Base-by-base conservation (phyloP, 1,284 basidiomycete genomes). In the Takashimella tepidaria region DNA sequence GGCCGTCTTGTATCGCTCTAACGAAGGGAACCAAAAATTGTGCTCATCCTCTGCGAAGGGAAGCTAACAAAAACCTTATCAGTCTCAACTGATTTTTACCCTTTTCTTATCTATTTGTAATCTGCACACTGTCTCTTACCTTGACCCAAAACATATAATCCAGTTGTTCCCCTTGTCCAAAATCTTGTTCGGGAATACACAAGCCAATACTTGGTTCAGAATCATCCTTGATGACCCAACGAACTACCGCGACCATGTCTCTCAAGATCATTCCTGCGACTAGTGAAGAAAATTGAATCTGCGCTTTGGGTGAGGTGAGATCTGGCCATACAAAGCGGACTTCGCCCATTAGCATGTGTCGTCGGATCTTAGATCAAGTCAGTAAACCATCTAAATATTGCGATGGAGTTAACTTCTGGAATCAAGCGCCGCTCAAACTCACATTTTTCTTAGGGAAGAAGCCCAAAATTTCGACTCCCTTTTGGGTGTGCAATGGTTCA, bases 31-130 rank as follows among this genome's bases (percentile, higher is more conserved):
- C 10, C 83, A 85, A 71, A 91, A 92, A 58, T 84, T 86, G 56
- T 90, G 83, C 50, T 93, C 79, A 65, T 98, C 95, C 67, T 98
- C 92, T 3, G 91, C 89, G 67, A 97, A 98, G 0, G 95, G 95
- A 79, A 96, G 84, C 87, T 93, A 5, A 58, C 31, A 46, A 54
- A 51, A 50, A 40, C 44, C 45, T 27, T 50, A 45, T 44, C n/a
- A 37, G 31, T 37, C 31, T 37, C 31, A 24, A 46, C 24, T n/a
- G n/a, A n/a, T n/a, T n/a, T n/a, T n/a, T n/a, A 53, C 11, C 5
- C 44, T 50, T 23, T 41, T 23, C 13, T n/a, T n/a, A 45, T 19
- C n/a, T 25, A 24, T 45, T 2, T 16, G 41, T 5, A 42, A n/a
- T n/a, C n/a, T n/a, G n/a, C n/a, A n/a, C 44, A 44, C 12, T 25